Percentiles rank a stretch among this genome's conserved stretches.
Evolutionary conservation across 495 filamentous ascomycete species (phyloP).

Genomic region (Bacidia rubella): DNA sequence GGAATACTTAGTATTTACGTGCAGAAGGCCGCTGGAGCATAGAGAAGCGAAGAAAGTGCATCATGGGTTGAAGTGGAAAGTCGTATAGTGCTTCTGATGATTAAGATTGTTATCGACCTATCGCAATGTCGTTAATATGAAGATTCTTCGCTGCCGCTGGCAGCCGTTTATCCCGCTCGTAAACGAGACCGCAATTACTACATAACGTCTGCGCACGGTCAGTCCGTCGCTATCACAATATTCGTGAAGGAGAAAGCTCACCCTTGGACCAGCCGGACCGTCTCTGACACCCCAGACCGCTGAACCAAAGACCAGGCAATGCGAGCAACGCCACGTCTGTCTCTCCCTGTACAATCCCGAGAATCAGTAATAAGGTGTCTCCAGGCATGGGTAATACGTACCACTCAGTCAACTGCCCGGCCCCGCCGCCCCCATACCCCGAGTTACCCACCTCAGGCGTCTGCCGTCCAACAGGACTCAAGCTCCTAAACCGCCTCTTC

Average conservation of each 20-base stretch:
- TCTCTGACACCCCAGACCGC: slow-evolving; percentile 91
- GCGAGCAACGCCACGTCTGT: slow-evolving; percentile 74
- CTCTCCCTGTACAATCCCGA: slow-evolving; percentile 45
- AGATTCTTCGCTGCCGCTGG: slow-evolving; percentile 76
- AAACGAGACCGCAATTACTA: slow-evolving; percentile 83
- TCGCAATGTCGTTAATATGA: slow-evolving; percentile 43
- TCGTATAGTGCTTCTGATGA: too few relatives aligned
- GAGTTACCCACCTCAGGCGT: slow-evolving; percentile 57
- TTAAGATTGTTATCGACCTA: slow-evolving; percentile 24
- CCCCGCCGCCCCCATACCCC: slow-evolving; percentile 51
- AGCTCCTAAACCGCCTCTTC: slow-evolving; percentile 79
- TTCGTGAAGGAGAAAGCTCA: slow-evolving; percentile 32
- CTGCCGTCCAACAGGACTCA: slow-evolving; percentile 63
- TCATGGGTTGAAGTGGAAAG: too few relatives aligned
- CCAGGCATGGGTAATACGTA: too few relatives aligned
- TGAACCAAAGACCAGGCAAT: slow-evolving; percentile 78
- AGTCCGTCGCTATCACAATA: slow-evolving; percentile 8
- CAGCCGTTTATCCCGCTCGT: slow-evolving; percentile 70
- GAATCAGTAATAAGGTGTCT: too few relatives aligned
- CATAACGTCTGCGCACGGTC: slow-evolving; percentile 61
- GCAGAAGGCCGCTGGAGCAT: too few relatives aligned
- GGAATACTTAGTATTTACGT: too few relatives aligned
- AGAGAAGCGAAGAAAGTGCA: too few relatives aligned
- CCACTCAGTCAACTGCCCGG: slow-evolving; percentile 61
- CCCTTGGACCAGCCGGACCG: slow-evolving; percentile 71